A percentile compares a stretch with the other conserved stretches of the same genome.
Evolutionary conservation across 306 rosid species (phyloP).

Genomic region (Rosa lucieae): DNA sequence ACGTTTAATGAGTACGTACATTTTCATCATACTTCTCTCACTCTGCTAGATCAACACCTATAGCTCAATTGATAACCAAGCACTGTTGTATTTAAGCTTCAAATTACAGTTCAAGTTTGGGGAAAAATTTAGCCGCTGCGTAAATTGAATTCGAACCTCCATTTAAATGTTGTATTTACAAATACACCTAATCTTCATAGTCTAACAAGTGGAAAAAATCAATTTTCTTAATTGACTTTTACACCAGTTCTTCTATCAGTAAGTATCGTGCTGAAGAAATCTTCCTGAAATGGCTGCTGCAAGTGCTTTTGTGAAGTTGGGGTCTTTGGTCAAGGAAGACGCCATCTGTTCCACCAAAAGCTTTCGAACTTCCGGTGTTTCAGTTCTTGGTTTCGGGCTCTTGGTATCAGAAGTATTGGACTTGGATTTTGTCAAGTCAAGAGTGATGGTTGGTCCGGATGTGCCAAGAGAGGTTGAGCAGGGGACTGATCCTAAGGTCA

Average conservation of each 20-base stretch:
- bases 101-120: neutral
- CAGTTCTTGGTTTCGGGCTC: conserved; percentile 36
- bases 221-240: conserved; percentile 12
- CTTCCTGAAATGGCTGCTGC: conserved; percentile 93
- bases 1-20: neutral
- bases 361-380: conserved; percentile 55
- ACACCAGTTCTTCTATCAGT: conserved; percentile 27
- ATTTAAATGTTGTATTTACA: conserved; percentile 66
- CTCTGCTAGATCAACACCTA: neutral
- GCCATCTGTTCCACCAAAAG: conserved; percentile 94
- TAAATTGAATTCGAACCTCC: conserved; percentile 30
- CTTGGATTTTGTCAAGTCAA: conserved; percentile 62
- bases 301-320: conserved; percentile 87
- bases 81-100: neutral
- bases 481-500: conserved; percentile 42
- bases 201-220: conserved; percentile 12
- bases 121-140: conserved; percentile 25
- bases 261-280: conserved; percentile 36
- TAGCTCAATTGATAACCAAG: neutral
- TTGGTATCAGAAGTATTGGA: conserved; percentile 34
- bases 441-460: conserved; percentile 47
- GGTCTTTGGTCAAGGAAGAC: conserved; percentile 87
- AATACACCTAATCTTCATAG: conserved; percentile 31
- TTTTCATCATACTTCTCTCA: neutral
- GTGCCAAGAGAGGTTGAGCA: conserved; percentile 43